Conservation (phyloP, 2,329 filamentous ascomycete species). For the Arthrobotrys entomopaga region DNA sequence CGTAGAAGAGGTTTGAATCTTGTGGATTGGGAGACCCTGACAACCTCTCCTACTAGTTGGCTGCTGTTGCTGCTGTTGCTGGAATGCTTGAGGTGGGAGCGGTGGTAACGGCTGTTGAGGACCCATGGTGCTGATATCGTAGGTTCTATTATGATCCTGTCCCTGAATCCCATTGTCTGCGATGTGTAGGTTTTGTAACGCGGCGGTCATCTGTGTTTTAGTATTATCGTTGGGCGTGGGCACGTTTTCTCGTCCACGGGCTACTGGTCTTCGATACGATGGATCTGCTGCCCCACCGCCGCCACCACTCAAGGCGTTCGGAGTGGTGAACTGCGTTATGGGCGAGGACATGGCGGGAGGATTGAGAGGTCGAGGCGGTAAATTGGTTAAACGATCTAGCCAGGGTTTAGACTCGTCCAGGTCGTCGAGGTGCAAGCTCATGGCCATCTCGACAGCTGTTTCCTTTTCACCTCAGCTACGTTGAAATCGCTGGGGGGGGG, state of each 20-base stretch:
- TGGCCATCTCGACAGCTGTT: constrained; percentile 34
- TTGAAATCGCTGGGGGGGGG: constrained; percentile 13
- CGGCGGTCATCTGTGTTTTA: constrained; percentile 32
- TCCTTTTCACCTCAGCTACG: constrained; percentile 1
- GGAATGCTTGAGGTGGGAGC: constrained; percentile 11
- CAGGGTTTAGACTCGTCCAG: constrained; percentile 37
- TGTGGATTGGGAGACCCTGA: constrained; percentile 13
- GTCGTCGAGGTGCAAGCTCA: constrained; percentile 54
- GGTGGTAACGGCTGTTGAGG: constrained; percentile 7
- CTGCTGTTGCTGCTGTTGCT: neutral
- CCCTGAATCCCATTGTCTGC: constrained; percentile 20
- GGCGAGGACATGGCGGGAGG: constrained; percentile 8
- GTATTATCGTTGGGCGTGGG: constrained; percentile 42
- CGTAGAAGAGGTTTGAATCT: constrained; percentile 17
- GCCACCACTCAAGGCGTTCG: constrained; percentile 2
- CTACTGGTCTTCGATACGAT: constrained; percentile 32
- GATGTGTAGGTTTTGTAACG: constrained; percentile 47
- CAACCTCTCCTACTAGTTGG: neutral
- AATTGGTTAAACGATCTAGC: constrained; percentile 42
- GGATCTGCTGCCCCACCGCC: constrained; percentile 1
- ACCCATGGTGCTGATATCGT: neutral
- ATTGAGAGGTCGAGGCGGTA: constrained; percentile 21
- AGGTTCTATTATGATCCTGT: constrained; percentile 9
- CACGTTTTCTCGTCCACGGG: constrained; percentile 35
- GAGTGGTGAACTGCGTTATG: constrained; percentile 7